phyloP scores from a whole-genome alignment of 768 basidiomycete species.

The Mycena epipterygia region DNA sequence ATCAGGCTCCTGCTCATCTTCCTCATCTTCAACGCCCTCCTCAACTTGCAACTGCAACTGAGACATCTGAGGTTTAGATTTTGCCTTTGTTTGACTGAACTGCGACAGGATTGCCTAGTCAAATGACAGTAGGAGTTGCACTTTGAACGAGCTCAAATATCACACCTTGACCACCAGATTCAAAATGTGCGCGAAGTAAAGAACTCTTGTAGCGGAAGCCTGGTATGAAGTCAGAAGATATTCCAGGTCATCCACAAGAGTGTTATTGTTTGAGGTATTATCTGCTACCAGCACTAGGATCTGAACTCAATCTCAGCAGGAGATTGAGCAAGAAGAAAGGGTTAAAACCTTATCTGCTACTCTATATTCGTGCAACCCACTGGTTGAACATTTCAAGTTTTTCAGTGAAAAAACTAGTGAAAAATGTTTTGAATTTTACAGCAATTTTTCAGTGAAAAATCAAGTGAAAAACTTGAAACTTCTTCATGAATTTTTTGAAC shows the following conservation, averaged over 20 bases:
- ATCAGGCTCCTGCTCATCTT: constrained; percentile 6
- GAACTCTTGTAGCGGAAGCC: constrained; percentile 26
- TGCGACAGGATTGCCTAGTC: constrained; percentile 37
- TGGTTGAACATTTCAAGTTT: too few relatives aligned
- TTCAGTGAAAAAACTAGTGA: too few relatives aligned
- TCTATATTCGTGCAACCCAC: constrained; percentile 42
- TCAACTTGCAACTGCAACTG: background rate
- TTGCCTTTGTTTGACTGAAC: constrained; percentile 24
- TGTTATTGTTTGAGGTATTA: too few relatives aligned
- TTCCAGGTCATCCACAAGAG: constrained; percentile 35
- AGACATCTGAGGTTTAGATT: background rate
- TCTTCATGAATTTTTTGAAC: too few relatives aligned
- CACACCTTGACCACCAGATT: constrained; percentile 48
- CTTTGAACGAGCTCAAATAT: background rate
- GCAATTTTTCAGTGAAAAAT: too few relatives aligned
- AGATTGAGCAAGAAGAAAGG: too few relatives aligned
- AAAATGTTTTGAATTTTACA: too few relatives aligned
- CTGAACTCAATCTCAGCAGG: constrained; percentile 28
- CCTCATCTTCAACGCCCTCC: background rate
- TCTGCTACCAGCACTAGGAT: constrained; percentile 38
- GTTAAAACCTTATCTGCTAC: constrained; percentile 46
- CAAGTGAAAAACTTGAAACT: too few relatives aligned
- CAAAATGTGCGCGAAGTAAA: constrained; percentile 47
- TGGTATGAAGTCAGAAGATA: constrained; percentile 34
- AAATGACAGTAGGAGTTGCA: background rate